These are phyloP conservation scores for Chlamydomonas reinhardtii DNA, from an alignment of 163 green algal species.

Conservation along the genomic window DNA sequence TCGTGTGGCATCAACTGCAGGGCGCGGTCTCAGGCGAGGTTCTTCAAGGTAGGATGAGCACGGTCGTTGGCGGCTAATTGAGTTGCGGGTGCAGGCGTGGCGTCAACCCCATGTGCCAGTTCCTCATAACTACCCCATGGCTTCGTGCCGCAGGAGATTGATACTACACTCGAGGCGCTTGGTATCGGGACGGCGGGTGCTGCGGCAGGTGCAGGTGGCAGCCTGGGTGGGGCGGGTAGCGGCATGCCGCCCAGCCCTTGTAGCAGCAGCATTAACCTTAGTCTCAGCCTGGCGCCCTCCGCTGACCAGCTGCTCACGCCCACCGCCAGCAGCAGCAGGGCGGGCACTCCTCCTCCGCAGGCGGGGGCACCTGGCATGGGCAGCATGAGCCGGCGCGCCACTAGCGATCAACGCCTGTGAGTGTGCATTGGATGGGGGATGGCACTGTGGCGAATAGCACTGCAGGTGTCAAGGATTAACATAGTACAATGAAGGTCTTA, in stretches of 20 bases:
- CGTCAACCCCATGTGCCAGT: too few relatives aligned
- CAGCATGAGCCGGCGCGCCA: conserved; percentile 16
- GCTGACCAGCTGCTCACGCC: not conserved
- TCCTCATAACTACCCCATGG: too few relatives aligned
- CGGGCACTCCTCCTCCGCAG: conserved; percentile 16
- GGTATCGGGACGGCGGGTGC: conserved; percentile 19
- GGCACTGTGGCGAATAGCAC: too few relatives aligned
- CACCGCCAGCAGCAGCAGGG: conserved; percentile 25
- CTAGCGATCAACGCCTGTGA: conserved; percentile 32
- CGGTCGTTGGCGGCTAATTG: too few relatives aligned
- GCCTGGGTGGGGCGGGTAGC: not conserved
- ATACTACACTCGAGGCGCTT: conserved; percentile 41
- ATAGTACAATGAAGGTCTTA: too few relatives aligned
- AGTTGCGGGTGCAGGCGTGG: too few relatives aligned
- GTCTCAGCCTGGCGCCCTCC: conserved; percentile 8
- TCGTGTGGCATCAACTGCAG: too few relatives aligned
- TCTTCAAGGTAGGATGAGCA: conserved; percentile 28
- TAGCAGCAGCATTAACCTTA: conserved; percentile 21
- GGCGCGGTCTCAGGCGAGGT: conserved; percentile 33
- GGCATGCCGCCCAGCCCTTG: conserved; percentile 19
- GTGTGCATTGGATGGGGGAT: not conserved
- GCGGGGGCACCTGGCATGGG: not conserved
- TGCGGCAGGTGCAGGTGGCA: not conserved
- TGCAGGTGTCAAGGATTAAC: too few relatives aligned
- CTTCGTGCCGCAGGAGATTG: conserved; percentile 21